phyloP scores from a whole-genome alignment of 108 stramenopile genomes.

The Skeletonema tropicum region DNA sequence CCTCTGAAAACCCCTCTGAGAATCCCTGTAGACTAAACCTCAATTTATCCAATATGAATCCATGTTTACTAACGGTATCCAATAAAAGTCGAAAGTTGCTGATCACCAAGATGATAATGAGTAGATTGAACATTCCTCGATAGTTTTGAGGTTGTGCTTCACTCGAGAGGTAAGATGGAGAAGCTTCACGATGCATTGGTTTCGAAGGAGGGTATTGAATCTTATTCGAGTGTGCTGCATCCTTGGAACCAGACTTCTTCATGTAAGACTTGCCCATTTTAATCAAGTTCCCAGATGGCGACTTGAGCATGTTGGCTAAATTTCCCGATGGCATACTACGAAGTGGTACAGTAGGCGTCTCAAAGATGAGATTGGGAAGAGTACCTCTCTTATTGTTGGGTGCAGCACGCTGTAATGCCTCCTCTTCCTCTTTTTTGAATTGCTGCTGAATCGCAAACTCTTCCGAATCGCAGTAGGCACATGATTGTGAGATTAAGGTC shows the following conservation, averaged over 20 bases:
- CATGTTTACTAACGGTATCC: slow-evolving; percentile 63
- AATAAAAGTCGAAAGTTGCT: slow-evolving; percentile 77
- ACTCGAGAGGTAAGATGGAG: slow-evolving; percentile 70
- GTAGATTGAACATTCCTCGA: slow-evolving; percentile 82
- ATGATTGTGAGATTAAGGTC: slow-evolving; percentile 65
- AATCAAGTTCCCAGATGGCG: not conserved
- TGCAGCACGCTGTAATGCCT: slow-evolving; percentile 28
- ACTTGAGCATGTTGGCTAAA: not conserved
- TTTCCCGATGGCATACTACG: slow-evolving; percentile 48
- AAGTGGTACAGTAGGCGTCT: slow-evolving; percentile 27
- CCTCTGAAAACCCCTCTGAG: slow-evolving; percentile 31
- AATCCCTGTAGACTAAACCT: slow-evolving; percentile 6
- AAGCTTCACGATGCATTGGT: slow-evolving; percentile 70
- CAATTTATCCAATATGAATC: slow-evolving; percentile 57
- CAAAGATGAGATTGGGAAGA: slow-evolving; percentile 35
- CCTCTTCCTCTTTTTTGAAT: slow-evolving; percentile 38
- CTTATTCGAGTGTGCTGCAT: slow-evolving; percentile 57
- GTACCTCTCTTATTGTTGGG: slow-evolving; percentile 32
- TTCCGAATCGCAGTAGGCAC: slow-evolving; percentile 79
- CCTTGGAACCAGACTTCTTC: slow-evolving; percentile 44
- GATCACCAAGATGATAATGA: slow-evolving; percentile 74
- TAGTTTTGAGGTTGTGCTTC: slow-evolving; percentile 69
- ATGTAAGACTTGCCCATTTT: slow-evolving; percentile 47
- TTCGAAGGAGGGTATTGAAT: slow-evolving; percentile 66
- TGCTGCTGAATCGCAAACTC: slow-evolving; percentile 52